Base-by-base conservation (phyloP, 805 yeast genomes). In the Candida coquimbonensis region DNA sequence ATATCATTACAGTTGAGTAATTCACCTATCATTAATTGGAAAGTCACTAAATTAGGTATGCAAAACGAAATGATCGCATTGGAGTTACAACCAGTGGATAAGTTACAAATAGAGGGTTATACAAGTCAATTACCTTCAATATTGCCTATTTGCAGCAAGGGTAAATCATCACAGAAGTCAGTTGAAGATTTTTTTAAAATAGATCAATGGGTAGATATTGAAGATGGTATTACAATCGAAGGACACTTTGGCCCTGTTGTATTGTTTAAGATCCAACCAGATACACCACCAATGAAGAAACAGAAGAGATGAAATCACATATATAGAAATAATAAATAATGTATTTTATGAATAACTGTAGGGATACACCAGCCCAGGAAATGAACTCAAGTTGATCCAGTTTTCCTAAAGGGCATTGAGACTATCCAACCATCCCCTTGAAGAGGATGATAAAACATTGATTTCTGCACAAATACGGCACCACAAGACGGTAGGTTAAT, bases 391-490 rank as follows among this genome's bases (percentile, higher is more conserved):
- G 38, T 21, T 21, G 24, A 33, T 19, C 21, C 38, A 27, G 4
- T 27, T 37, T 46, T 21, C 36, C 42, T 43, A 45, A 35, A 51
- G 25, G 57, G 64, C 64, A 57, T 63, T 63, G 34, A 61, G 64
- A 59, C 54, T 60, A 49, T 54, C 56, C 61, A 35, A 11, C 19
- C 37, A 29, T 26, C 38, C 43, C 13, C 7, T 11, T 29, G 6
- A 29, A 11, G 29, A 39, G 26, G 36, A 39, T 44, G 42, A 46
- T 39, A 38, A 19, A 44, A 40, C 57, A 29, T 64, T 56, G 46
- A 51, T 68, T 49, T 68, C 44, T 63, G 73, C 72, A 68, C 72
- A 61, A 66, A 54, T 56, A 60, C 72, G 73, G 73, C 73, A 63
- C 73, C 70, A 61, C 59, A 55, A 59, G 65, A 62, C 53, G 61